phyloP scores from a whole-genome alignment of 2,329 filamentous ascomycete genomes.

The Xylariaceae sp. region DNA sequence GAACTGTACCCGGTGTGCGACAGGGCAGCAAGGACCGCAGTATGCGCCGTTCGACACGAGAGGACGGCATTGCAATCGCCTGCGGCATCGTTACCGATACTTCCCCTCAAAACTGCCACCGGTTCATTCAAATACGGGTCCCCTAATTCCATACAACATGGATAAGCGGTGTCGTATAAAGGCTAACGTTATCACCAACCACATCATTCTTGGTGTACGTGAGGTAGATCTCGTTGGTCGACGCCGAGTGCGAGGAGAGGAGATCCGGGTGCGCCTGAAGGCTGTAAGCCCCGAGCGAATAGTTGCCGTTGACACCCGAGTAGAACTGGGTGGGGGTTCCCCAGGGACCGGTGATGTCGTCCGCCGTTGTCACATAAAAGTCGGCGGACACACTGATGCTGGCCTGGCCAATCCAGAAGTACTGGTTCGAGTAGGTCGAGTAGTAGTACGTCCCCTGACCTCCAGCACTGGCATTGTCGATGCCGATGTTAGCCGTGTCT shows the following conservation, averaged over 20 bases:
- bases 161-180: constrained; percentile 17
- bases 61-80: too few relatives aligned
- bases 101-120: too few relatives aligned
- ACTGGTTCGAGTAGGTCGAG: constrained; percentile 13
- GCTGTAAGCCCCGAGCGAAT: constrained; percentile 15
- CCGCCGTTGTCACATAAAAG: constrained; percentile 21
- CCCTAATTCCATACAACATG: constrained; percentile 17
- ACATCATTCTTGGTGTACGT: constrained; percentile 17
- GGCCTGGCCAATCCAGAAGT: constrained; percentile 21
- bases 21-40: too few relatives aligned
- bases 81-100: too few relatives aligned
- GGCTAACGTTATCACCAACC: neutral
- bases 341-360: constrained; percentile 19
- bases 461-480: constrained; percentile 14
- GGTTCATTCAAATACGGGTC: too few relatives aligned
- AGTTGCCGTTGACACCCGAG: constrained; percentile 11
- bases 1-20: too few relatives aligned
- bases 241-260: constrained; percentile 3
- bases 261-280: constrained; percentile 20
- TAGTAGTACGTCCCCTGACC: constrained; percentile 22
- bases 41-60: too few relatives aligned
- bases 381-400: constrained; percentile 17
- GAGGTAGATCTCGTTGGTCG: constrained; percentile 20
- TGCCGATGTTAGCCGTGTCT: constrained; percentile 3
- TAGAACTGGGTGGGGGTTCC: constrained; percentile 14